Percentiles rank a stretch among this genome's conserved stretches.
Evolutionary conservation across 495 filamentous ascomycete genomes (phyloP).

Genomic region (Peziza echinospora): DNA sequence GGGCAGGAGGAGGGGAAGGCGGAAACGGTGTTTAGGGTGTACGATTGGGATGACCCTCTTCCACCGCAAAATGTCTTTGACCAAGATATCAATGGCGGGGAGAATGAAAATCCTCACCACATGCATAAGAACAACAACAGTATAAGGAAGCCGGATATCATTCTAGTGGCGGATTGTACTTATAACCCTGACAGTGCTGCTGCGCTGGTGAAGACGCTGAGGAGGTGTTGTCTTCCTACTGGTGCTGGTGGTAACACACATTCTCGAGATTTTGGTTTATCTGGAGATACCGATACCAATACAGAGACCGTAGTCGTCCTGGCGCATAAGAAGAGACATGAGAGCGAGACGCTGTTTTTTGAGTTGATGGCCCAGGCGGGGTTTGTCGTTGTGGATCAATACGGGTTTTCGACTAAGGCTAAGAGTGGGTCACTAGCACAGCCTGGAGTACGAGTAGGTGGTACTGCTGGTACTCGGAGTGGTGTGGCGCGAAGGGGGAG

Average conservation of each 20-base stretch:
- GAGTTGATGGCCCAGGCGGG: constrained; percentile 58
- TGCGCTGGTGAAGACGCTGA: constrained; percentile 48
- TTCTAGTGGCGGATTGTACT: constrained; percentile 79
- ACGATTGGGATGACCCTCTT: constrained; percentile 52
- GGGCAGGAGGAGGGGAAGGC: too few relatives aligned
- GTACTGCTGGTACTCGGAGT: too few relatives aligned
- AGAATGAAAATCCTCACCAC: too few relatives aligned
- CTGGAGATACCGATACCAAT: constrained; percentile 25
- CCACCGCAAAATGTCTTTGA: constrained; percentile 22
- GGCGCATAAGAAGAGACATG: constrained; percentile 67
- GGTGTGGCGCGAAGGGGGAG: too few relatives aligned
- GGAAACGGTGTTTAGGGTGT: constrained; percentile 31
- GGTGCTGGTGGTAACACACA: too few relatives aligned
- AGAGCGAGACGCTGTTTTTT: constrained; percentile 61
- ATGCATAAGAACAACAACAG: too few relatives aligned
- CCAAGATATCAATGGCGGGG: too few relatives aligned
- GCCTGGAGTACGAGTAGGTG: too few relatives aligned
- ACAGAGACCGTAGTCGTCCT: constrained; percentile 40
- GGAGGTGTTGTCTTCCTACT: too few relatives aligned
- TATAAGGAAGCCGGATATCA: constrained; percentile 58
- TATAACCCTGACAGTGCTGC: constrained; percentile 75
- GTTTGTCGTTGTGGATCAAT: too few relatives aligned
- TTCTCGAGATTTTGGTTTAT: not conserved
- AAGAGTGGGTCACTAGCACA: too few relatives aligned
- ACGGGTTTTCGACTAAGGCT: too few relatives aligned